Evolutionary conservation across 371 early-diverging fungal species (phyloP).

Genomic region (Lichtheimia corymbifera): DNA sequence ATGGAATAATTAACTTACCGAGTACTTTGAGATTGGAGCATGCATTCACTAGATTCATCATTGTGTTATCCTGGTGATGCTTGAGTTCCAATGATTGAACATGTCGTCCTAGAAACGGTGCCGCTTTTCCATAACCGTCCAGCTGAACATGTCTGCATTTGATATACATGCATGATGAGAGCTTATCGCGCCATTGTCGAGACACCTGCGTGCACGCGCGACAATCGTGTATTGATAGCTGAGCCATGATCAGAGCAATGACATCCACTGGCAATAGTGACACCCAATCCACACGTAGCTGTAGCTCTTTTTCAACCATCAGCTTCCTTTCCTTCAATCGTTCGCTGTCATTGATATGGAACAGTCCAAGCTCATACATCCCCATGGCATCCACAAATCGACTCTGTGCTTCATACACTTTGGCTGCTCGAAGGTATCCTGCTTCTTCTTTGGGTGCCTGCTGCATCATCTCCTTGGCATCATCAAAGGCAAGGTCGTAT

Average conservation of each 20-base stretch:
- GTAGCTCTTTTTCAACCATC: not conserved
- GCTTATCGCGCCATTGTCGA: constrained; percentile 1
- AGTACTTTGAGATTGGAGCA: not conserved
- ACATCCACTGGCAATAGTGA: constrained; percentile 3
- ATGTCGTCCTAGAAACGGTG: not conserved
- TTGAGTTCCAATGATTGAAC: not conserved
- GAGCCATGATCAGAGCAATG: not conserved
- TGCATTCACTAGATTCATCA: no score
- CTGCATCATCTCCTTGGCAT: constrained; percentile 1
- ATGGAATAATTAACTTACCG: constrained; percentile 6
- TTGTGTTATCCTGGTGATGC: no score
- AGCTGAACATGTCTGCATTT: not conserved
- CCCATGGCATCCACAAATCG: not conserved
- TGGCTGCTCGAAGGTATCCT: constrained; percentile 1
- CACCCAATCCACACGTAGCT: constrained; percentile 5
- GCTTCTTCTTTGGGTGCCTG: not conserved
- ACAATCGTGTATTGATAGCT: constrained; percentile 1
- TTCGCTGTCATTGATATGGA: not conserved
- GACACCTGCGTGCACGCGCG: not conserved
- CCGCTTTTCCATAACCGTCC: not conserved
- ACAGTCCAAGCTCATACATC: constrained; percentile 1
- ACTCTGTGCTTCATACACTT: not conserved
- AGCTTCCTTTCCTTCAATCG: constrained; percentile 1
- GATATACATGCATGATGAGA: constrained; percentile 3
- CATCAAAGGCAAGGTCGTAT: not conserved